A percentile compares a stretch with the other conserved stretches of the same genome.
These are phyloP conservation scores for Backusella liffmaniae DNA, from an alignment of 192 early-diverging fungal species.

Conservation along the genomic window DNA sequence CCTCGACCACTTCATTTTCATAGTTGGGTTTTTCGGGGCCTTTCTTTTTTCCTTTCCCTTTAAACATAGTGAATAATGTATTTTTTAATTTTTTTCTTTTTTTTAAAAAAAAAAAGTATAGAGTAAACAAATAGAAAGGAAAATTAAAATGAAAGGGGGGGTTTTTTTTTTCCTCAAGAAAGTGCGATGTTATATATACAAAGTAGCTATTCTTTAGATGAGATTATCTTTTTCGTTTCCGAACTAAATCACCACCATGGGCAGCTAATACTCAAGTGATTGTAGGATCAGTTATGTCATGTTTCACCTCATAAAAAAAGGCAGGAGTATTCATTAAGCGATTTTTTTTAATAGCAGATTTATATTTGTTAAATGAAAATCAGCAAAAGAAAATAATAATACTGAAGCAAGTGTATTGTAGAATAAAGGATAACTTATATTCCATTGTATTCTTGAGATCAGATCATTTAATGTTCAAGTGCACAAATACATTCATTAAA, in stretches of 20 bases:
- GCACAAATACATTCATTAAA: no score
- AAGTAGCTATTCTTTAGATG: not conserved
- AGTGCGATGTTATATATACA: not conserved
- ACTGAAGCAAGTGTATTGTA: not conserved
- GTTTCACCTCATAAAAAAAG: not conserved
- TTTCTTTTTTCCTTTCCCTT: conserved; percentile 1
- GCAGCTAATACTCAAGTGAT: not conserved
- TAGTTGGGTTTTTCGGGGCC: not conserved
- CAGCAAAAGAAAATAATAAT: not conserved
- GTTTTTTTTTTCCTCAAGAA: not conserved
- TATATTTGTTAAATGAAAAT: not conserved
- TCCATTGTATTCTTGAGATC: no score
- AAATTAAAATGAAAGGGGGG: not conserved
- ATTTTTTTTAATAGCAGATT: conserved; percentile 1
- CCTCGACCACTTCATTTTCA: not conserved
- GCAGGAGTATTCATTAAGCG: not conserved
- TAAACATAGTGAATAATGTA: not conserved
- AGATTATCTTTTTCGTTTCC: conserved; percentile 4
- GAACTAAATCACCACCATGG: not conserved
- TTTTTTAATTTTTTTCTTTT: not conserved
- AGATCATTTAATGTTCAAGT: no score
- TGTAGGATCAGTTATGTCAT: not conserved
- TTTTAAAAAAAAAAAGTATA: not conserved
- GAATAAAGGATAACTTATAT: not conserved
- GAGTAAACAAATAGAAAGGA: not conserved